Conservation (phyloP, 129 eudicot species). For the Solidago caesia region DNA sequence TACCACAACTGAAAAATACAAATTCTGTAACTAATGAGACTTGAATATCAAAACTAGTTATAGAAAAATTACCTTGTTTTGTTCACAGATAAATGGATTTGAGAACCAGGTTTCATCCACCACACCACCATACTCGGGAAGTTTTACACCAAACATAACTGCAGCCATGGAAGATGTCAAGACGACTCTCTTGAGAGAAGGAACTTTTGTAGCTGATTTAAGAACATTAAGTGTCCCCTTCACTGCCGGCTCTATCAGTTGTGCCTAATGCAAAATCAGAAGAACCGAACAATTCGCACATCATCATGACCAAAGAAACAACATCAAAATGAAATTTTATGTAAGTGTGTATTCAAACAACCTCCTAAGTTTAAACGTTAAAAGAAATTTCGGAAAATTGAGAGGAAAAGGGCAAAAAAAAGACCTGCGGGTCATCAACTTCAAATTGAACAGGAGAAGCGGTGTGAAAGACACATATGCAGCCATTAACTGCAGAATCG, state of each 20-base stretch:
- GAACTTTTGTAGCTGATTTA: constrained; percentile 42
- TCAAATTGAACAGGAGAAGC: constrained; percentile 42
- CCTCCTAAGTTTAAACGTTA: no score
- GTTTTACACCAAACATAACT: constrained; percentile 25
- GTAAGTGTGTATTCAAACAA: no score
- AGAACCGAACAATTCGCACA: neutral
- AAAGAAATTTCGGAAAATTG: neutral
- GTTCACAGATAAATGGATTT: constrained; percentile 38
- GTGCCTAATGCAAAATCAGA: constrained; percentile 29
- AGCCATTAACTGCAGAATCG: constrained; percentile 40
- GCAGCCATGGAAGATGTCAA: constrained; percentile 56
- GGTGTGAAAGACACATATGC: constrained; percentile 49
- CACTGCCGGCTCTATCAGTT: constrained; percentile 50
- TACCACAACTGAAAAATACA: constrained; percentile 32
- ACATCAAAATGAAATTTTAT: no score
- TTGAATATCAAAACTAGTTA: neutral
- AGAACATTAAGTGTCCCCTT: constrained; percentile 65
- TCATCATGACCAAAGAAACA: no score
- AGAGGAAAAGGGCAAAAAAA: neutral
- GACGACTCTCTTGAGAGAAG: constrained; percentile 45
- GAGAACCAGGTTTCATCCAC: constrained; percentile 58
- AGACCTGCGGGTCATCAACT: constrained; percentile 41
- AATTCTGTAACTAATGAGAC: neutral
- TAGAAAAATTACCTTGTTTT: constrained; percentile 32
- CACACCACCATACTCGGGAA: constrained; percentile 30